Evolutionary conservation across 1,284 basidiomycete genomes (phyloP).

Genomic region (Mycena sp.): DNA sequence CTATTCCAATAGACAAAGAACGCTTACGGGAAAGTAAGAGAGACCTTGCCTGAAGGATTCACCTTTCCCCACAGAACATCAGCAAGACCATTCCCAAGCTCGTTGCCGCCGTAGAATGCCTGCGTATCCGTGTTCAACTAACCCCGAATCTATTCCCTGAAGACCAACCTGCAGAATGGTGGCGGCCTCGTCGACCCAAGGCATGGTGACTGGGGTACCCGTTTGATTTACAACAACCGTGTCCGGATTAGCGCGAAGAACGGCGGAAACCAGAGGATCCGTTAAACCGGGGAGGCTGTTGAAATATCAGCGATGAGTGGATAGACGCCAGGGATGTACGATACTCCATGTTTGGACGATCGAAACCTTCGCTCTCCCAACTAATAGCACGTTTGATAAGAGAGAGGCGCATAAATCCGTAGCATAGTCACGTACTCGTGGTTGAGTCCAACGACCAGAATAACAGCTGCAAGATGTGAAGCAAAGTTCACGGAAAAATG

Average conservation of each 20-base stretch:
- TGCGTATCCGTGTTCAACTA: conserved; percentile 24
- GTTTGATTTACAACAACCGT: conserved; percentile 66
- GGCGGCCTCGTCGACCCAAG: conserved; percentile 57
- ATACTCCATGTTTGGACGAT: conserved; percentile 50
- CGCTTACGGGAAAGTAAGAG: conserved; percentile 58
- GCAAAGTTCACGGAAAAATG: not conserved
- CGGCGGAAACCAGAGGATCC: conserved; percentile 58
- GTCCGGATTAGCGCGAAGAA: conserved; percentile 58
- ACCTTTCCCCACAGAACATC: conserved; percentile 63
- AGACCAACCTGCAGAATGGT: conserved; percentile 54
- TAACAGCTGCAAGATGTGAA: conserved; percentile 39
- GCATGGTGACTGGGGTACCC: conserved; percentile 58
- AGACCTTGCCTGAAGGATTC: conserved; percentile 61
- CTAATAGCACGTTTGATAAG: conserved; percentile 32
- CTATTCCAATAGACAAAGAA: not conserved
- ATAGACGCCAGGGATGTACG: not conserved
- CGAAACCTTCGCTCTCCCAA: conserved; percentile 61
- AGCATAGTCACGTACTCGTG: conserved; percentile 47
- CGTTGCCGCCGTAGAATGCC: conserved; percentile 68
- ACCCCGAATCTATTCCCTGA: not conserved
- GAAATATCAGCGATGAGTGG: not conserved
- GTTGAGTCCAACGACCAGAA: conserved; percentile 59
- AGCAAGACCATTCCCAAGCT: conserved; percentile 60
- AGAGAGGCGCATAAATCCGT: not conserved
- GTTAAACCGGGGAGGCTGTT: conserved; percentile 55